phyloP scores from a whole-genome alignment of 169 alveolate genomes.

The Cardiosporidium cionae region DNA sequence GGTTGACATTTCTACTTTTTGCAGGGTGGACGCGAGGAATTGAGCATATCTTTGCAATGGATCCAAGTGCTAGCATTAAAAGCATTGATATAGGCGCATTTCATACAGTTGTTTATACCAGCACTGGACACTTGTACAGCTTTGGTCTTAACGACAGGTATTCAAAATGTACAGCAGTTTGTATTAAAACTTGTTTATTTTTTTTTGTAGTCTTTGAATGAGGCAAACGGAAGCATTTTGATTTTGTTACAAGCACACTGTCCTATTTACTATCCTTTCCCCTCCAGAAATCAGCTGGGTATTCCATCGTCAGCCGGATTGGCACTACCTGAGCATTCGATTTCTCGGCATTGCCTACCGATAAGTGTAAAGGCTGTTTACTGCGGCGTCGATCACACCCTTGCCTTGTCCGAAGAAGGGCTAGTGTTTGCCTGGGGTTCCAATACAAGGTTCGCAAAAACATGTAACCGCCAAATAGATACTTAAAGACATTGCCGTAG shows the following conservation, averaged over 20 bases:
- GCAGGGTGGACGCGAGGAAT: background rate
- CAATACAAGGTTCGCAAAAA: background rate
- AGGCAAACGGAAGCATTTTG: too few relatives aligned
- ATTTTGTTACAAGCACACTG: too few relatives aligned
- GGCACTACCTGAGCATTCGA: slow-evolving; percentile 3
- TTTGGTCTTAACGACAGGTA: slow-evolving; percentile 29
- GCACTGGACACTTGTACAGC: background rate
- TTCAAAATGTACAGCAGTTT: too few relatives aligned
- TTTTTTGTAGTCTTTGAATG: too few relatives aligned
- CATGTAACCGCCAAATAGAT: background rate
- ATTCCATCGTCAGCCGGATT: slow-evolving; percentile 2
- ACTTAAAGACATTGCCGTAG: too few relatives aligned
- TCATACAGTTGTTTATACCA: background rate
- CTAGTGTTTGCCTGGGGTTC: slow-evolving; percentile 27
- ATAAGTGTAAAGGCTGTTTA: background rate
- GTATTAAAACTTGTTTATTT: too few relatives aligned
- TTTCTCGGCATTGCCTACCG: background rate
- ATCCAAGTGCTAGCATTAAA: background rate
- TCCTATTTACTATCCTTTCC: too few relatives aligned
- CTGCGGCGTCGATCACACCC: slow-evolving; percentile 24
- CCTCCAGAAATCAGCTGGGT: background rate
- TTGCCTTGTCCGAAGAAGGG: background rate
- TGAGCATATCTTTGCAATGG: background rate
- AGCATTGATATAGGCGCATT: slow-evolving; percentile 4
- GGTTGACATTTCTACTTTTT: too few relatives aligned